These are phyloP conservation scores for Eragrostis curvula DNA, from an alignment of 176 grass and related monocot genomes.

Conservation along the genomic window DNA sequence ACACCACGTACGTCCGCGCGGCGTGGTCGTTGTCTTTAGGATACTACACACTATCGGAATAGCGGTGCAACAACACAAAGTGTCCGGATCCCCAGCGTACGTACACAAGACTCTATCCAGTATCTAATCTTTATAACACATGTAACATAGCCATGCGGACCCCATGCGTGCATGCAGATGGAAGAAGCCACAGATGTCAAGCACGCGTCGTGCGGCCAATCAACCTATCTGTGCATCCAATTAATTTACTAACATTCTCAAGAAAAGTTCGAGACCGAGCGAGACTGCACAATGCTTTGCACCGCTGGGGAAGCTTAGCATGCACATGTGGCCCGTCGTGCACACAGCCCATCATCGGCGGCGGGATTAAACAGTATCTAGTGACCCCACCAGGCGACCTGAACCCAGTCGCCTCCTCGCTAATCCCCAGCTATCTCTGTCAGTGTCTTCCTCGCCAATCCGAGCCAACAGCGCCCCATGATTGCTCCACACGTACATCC, in stretches of 20 bases:
- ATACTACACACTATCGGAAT: background rate
- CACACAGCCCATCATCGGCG: background rate
- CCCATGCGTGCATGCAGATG: background rate
- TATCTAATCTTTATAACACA: background rate
- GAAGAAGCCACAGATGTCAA: background rate
- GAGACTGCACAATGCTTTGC: background rate
- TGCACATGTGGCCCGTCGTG: background rate
- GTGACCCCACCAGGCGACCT: background rate
- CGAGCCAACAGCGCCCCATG: background rate
- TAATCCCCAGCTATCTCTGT: background rate
- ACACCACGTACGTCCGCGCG: background rate
- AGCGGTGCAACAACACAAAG: background rate
- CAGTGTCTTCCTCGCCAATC: background rate
- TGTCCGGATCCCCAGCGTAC: background rate
- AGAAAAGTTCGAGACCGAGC: too few species aligned
- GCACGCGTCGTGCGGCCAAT: too few species aligned
- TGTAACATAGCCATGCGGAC: background rate
- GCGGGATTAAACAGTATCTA: background rate
- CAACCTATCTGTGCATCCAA: too few species aligned
- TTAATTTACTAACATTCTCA: too few species aligned
- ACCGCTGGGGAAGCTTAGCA: background rate
- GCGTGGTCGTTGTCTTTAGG: background rate
- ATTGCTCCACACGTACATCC: constrained; percentile 39
- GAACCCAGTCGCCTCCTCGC: background rate
- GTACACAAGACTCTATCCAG: background rate